Evolutionary conservation across 1,284 basidiomycete species (phyloP).

Genomic region (Mycena citricolor): DNA sequence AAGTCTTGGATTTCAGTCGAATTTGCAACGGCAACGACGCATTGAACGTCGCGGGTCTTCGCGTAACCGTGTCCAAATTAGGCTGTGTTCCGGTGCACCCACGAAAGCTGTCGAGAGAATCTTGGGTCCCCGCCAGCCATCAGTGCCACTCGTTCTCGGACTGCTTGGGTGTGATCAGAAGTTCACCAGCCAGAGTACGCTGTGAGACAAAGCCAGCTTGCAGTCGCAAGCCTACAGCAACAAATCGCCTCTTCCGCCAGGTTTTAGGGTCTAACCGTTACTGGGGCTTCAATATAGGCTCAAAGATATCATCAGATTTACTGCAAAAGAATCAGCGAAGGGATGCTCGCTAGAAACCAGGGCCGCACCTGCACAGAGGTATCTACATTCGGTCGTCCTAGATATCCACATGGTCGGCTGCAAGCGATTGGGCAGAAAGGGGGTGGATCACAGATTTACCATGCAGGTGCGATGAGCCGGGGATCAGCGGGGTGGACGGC

Average conservation of each 20-base stretch:
- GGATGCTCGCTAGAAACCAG: not conserved
- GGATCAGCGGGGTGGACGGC: constrained; percentile 93
- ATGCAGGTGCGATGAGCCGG: constrained; percentile 93
- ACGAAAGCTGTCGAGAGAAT: constrained; percentile 98
- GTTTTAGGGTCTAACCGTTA: constrained; percentile 97
- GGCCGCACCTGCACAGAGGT: constrained; percentile 81
- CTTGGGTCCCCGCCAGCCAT: constrained; percentile 95
- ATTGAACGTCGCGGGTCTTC: constrained; percentile 64
- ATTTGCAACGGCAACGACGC: not conserved
- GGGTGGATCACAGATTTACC: constrained; percentile 92
- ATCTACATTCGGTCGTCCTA: constrained; percentile 98
- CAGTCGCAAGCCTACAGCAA: not conserved
- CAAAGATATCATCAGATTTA: constrained; percentile 95
- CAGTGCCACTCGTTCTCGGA: constrained; percentile 94
- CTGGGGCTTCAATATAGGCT: constrained; percentile 94
- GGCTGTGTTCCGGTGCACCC: constrained; percentile 95
- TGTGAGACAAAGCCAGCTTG: constrained; percentile 31
- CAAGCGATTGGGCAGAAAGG: constrained; percentile 77
- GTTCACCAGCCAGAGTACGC: constrained; percentile 85
- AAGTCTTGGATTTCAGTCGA: not conserved
- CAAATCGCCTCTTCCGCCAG: constrained; percentile 84
- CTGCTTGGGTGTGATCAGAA: constrained; percentile 78
- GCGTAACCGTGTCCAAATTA: constrained; percentile 91
- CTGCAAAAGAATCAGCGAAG: constrained; percentile 36
- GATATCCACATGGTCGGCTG: constrained; percentile 84